These are phyloP conservation scores for Jamesozyma spencerorum DNA, from an alignment of 805 yeast species.

Conservation along the genomic window DNA sequence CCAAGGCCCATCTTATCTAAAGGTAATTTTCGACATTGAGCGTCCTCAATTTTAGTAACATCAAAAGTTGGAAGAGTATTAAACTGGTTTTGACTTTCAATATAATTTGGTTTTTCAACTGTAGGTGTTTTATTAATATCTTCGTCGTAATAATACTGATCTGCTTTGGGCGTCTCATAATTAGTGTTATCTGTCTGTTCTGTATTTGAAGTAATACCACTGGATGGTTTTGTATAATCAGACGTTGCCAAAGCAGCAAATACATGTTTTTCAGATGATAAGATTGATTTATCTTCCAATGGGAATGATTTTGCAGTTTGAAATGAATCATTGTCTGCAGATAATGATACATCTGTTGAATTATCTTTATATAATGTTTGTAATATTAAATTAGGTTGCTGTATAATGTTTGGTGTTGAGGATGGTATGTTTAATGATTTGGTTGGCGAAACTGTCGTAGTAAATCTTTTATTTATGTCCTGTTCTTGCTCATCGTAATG, in stretches of 20 bases:
- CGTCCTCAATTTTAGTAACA: not conserved
- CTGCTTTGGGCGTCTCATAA: not conserved
- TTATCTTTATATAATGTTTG: not conserved
- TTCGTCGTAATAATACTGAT: not conserved
- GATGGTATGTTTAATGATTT: slow-evolving; percentile 6
- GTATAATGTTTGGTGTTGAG: not conserved
- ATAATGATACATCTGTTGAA: not conserved
- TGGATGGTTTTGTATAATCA: not conserved
- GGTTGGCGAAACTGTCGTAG: slow-evolving; percentile 11
- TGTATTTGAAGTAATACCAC: not conserved
- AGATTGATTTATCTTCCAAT: not conserved
- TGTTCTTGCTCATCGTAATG: not conserved
- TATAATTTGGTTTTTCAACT: not conserved
- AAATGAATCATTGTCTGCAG: slow-evolving; percentile 5
- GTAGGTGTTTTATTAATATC: not conserved
- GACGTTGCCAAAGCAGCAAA: not conserved
- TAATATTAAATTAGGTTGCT: not conserved
- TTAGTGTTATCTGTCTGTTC: not conserved
- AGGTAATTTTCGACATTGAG: not conserved
- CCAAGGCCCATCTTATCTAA: slow-evolving; percentile 1
- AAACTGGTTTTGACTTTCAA: no score
- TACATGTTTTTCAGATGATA: not conserved
- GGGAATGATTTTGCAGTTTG: slow-evolving; percentile 5
- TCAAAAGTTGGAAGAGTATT: not conserved
- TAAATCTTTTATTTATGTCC: not conserved